These are phyloP conservation scores for Aquilaria agallochum DNA, from an alignment of 441 rosid species.

Conservation along the genomic window DNA sequence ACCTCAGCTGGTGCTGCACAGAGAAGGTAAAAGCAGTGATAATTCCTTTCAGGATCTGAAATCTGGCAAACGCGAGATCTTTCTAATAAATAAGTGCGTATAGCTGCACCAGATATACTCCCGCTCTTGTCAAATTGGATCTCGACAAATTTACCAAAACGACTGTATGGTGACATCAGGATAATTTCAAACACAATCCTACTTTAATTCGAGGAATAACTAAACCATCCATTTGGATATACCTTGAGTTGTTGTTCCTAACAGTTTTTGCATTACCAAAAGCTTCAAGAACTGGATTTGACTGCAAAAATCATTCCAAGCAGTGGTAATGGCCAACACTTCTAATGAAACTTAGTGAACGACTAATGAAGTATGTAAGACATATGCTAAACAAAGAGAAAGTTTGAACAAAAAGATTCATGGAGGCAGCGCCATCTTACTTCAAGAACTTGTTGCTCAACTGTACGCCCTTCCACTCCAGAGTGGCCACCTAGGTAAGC, in stretches of 20 bases:
- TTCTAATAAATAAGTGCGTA: conserved; percentile 96
- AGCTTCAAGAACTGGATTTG: conserved; percentile 99
- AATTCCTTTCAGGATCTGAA: conserved; percentile 98
- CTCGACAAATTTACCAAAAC: conserved; percentile 99
- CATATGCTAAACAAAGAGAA: not conserved
- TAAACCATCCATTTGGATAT: conserved; percentile 18
- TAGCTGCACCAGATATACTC: conserved; percentile 99
- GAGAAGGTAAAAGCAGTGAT: conserved; percentile 96
- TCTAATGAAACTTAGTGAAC: too few species aligned
- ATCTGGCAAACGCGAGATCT: conserved; percentile 99
- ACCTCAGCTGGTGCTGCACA: conserved; percentile 99
- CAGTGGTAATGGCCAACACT: too few species aligned
- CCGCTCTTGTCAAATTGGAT: conserved; percentile 97
- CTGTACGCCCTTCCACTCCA: conserved; percentile 97
- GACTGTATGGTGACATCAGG: conserved; percentile 58
- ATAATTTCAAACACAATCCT: conserved; percentile 13
- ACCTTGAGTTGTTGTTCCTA: conserved; percentile 99
- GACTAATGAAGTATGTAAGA: not conserved
- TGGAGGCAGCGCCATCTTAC: conserved; percentile 33
- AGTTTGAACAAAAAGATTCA: conserved; percentile 1
- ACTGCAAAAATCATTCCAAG: conserved; percentile 40
- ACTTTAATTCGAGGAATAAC: conserved; percentile 1
- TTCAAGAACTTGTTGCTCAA: conserved; percentile 99
- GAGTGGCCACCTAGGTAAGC: conserved; percentile 97
- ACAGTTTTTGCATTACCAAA: conserved; percentile 99